Evolutionary conservation across 208 protist genomes (phyloP), one percentile per base, ranked within the genome.

Genomic region (Crithidia sp.): DNA sequence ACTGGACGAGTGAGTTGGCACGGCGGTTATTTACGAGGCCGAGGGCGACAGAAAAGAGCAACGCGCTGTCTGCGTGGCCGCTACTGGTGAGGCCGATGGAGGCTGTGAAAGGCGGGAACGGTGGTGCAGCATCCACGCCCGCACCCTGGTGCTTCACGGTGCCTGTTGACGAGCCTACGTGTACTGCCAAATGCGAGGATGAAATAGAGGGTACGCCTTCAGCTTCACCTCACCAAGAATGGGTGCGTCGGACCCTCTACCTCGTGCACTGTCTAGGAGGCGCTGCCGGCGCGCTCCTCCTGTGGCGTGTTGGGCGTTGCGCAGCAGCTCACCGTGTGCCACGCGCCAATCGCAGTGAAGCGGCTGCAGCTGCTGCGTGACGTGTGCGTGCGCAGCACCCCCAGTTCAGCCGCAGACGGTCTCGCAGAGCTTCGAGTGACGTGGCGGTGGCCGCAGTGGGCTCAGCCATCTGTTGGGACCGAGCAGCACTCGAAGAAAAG

Each of bases 1-100:
- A 64, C 57, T 73, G 67, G 67, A 73, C 45, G 36, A n/a, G 5
- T 9, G 67, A 73, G 44, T 57, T 73, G 43, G 56, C 28, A 28
- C 28, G 6, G 7, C 57, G 58, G 28, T 47, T 14, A 5, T 9
- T 13, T 7, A 44, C 40, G 45, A 52, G 44, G 5, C n/a, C 4
- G 17, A 6, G 52, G 2, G 52, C 16, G 28, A 2, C 50, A 5
- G 19, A 55, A 17, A 5, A 55, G 50, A 55, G 19, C 5, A 55
- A 0, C 0, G 16, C 13, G 10, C 13, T 28, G 50, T 28, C 45
- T 50, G 6, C 54, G 54, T 58, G 54, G 37, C 7, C 7, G 4
- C 43, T 73, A n/a, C 67, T 37, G 7, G 44, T 73, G 17, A 12
- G 5, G 43, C 37, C 45, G 36, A 47, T 73, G 19, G 47, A 39